These are phyloP conservation scores for Sphaerostilbella broomeana DNA, from an alignment of 2,329 filamentous ascomycete species.

Conservation along the genomic window DNA sequence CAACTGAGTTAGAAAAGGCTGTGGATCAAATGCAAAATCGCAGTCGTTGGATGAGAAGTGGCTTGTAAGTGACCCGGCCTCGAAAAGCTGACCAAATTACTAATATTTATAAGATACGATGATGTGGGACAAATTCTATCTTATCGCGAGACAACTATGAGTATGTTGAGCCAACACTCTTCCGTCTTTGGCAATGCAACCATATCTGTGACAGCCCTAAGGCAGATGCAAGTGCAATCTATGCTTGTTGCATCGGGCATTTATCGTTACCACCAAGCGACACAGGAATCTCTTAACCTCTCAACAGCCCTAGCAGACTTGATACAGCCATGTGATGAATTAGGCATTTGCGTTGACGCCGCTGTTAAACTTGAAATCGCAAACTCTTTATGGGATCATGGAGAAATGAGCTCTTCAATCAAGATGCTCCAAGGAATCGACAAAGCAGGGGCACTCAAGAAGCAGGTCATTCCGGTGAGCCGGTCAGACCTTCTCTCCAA, in stretches of 20 bases:
- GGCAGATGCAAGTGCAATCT: constrained; percentile 68
- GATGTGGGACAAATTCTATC: constrained; percentile 77
- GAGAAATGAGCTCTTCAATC: constrained; percentile 83
- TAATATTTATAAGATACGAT: constrained; percentile 48
- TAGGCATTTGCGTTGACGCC: constrained; percentile 72
- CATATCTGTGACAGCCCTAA: constrained; percentile 56
- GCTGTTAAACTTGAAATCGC: constrained; percentile 76
- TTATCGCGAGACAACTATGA: constrained; percentile 75
- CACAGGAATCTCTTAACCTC: constrained; percentile 81
- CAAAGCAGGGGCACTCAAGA: constrained; percentile 50
- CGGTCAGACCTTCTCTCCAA: constrained; percentile 77
- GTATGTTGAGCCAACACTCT: constrained; percentile 66
- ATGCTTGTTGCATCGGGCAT: constrained; percentile 69
- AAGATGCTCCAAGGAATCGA: constrained; percentile 75
- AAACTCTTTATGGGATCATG: constrained; percentile 88
- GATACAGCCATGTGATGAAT: constrained; percentile 57
- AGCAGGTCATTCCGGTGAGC: constrained; percentile 65
- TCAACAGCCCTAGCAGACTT: constrained; percentile 78
- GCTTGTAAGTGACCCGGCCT: constrained; percentile 49
- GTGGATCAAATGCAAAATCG: constrained; percentile 59
- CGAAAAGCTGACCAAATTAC: background rate
- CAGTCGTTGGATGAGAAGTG: constrained; percentile 73
- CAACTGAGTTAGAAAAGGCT: constrained; percentile 53
- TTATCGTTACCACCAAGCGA: constrained; percentile 70
- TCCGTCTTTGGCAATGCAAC: constrained; percentile 54